Evolutionary conservation across 2,329 filamentous ascomycete species (phyloP).

Genomic region (Colletotrichum brevisporum): DNA sequence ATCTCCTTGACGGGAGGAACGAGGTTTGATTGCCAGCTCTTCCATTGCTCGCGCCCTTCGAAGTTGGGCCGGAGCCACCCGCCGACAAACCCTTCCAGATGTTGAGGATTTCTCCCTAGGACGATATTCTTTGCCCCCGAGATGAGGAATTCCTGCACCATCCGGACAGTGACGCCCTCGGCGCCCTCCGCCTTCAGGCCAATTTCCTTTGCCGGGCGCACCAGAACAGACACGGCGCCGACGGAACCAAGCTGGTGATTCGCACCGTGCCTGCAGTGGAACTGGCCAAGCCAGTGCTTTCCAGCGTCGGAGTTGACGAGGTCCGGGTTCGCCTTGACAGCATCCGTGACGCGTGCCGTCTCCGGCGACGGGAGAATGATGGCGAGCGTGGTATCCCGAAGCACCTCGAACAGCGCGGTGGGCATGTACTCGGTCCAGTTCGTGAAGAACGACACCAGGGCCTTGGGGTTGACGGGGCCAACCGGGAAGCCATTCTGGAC

Average conservation of each 20-base stretch:
- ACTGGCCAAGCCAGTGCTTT: conserved; percentile 49
- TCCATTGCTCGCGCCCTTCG: neutral
- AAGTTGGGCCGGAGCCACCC: conserved; percentile 20
- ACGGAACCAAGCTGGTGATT: conserved; percentile 13
- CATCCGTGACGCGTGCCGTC: conserved; percentile 44
- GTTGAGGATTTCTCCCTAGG: neutral
- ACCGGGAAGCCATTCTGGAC: conserved; percentile 43
- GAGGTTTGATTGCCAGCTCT: conserved; percentile 42
- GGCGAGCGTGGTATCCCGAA: conserved; percentile 41
- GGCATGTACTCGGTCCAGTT: conserved; percentile 41
- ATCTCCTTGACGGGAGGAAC: conserved; percentile 43
- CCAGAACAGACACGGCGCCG: neutral
- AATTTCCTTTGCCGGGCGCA: neutral
- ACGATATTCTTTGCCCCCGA: neutral
- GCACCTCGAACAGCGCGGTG: conserved; percentile 38
- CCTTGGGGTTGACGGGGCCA: conserved; percentile 42
- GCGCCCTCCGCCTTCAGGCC: neutral
- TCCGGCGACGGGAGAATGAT: conserved; percentile 44
- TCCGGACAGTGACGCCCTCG: neutral
- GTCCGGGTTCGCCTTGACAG: conserved; percentile 43
- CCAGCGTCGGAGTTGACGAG: conserved; percentile 48
- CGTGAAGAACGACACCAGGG: conserved; percentile 39
- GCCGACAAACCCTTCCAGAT: neutral
- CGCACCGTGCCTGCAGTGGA: neutral
- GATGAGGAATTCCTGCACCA: neutral